Evolutionary conservation across 495 filamentous ascomycete species (phyloP).

Genomic region (Penicillium argentinense): DNA sequence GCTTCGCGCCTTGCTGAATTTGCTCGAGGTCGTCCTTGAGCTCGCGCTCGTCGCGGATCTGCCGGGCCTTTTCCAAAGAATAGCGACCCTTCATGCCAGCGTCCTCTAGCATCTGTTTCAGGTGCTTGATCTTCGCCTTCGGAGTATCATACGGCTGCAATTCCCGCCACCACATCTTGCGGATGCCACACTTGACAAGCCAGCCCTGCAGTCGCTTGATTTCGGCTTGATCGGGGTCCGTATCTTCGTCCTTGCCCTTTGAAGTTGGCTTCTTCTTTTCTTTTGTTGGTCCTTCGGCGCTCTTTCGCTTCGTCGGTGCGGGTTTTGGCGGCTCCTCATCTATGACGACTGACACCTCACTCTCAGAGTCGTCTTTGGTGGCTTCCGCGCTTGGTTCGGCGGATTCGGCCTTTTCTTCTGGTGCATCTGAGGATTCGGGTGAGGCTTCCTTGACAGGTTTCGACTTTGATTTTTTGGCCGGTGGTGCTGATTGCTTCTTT

Average conservation of each 20-base stretch:
- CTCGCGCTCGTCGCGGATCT: conserved; percentile 84
- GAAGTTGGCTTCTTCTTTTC: conserved; percentile 37
- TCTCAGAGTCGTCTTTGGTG: conserved; percentile 61
- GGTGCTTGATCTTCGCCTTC: conserved; percentile 79
- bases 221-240: conserved; percentile 69
- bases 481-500: conserved; percentile 18
- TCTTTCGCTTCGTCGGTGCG: conserved; percentile 47
- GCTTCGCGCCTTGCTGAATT: conserved; percentile 73
- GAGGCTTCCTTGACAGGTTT: conserved; percentile 26
- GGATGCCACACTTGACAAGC: conserved; percentile 87
- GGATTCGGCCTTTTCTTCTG: conserved; percentile 22
- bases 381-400: conserved; percentile 26
- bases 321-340: conserved; percentile 67
- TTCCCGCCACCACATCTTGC: conserved; percentile 87
- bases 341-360: conserved; percentile 75
- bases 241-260: conserved; percentile 46
- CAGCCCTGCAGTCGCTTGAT: conserved; percentile 90
- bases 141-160: conserved; percentile 70
- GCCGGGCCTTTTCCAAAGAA: conserved; percentile 75
- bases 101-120: conserved; percentile 73
- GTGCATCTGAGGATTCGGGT: conserved; percentile 21
- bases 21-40: conserved; percentile 77
- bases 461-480: conserved; percentile 21
- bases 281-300: conserved; percentile 26
- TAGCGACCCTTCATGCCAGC: conserved; percentile 86